Conservation (phyloP, 2,329 filamentous ascomycete species). For the Cercospora zeina region DNA sequence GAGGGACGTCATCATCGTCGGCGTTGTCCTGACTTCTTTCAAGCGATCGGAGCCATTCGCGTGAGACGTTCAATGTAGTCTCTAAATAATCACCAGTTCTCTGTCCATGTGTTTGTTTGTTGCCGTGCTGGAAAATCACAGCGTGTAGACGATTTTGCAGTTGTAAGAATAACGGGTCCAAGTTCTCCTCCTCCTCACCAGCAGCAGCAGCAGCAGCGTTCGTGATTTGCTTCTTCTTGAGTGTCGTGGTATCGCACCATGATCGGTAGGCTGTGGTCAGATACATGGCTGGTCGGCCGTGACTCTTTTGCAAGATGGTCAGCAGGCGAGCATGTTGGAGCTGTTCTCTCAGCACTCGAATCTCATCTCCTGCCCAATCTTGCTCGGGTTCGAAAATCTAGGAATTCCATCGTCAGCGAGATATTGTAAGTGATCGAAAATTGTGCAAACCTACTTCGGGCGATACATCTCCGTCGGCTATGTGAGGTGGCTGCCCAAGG, state of each 20-base stretch:
- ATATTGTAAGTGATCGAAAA: not conserved
- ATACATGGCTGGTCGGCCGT: not conserved
- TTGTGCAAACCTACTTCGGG: not conserved
- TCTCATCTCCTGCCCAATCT: not conserved
- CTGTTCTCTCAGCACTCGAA: not conserved
- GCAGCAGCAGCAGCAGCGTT: not conserved
- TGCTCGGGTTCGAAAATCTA: not conserved
- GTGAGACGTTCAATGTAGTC: not conserved
- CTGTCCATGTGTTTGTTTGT: not conserved
- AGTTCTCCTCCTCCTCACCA: no score
- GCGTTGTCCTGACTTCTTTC: conserved; percentile 6
- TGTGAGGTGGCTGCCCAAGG: not conserved
- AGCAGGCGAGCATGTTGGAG: not conserved
- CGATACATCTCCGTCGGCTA: conserved; percentile 7
- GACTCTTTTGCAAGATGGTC: not conserved
- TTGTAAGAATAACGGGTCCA: not conserved
- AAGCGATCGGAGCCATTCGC: conserved; percentile 5
- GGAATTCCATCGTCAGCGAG: not conserved
- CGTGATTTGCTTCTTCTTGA: not conserved
- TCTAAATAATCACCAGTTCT: not conserved
- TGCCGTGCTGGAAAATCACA: not conserved
- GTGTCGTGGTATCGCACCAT: conserved; percentile 2
- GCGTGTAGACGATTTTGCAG: conserved; percentile 1
- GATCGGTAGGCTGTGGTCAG: conserved; percentile 5
- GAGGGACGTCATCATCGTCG: no score